phyloP scores from a whole-genome alignment of 1,284 basidiomycete genomes.

The Pterulicium gracile region DNA sequence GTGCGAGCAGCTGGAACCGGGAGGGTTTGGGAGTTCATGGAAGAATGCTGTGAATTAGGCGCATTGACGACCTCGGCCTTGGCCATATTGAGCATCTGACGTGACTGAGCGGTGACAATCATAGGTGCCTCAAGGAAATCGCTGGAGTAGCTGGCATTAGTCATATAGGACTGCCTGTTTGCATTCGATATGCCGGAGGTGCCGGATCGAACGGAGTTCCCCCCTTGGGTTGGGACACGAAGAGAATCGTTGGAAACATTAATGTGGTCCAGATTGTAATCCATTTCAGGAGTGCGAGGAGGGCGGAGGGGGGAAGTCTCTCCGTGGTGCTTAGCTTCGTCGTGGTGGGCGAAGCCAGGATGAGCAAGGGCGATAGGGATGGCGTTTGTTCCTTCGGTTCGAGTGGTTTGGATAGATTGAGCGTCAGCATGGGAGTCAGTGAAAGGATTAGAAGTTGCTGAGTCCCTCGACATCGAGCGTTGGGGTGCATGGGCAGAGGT shows the following conservation, averaged over 20 bases:
- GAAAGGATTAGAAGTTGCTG: conserved; percentile 55
- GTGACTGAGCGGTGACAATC: conserved; percentile 49
- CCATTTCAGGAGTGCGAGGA: conserved; percentile 45
- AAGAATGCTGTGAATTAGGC: conserved; percentile 27
- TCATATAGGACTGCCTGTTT: conserved; percentile 55
- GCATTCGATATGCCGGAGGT: conserved; percentile 25
- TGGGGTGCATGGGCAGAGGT: conserved; percentile 19
- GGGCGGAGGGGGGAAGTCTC: conserved; percentile 47
- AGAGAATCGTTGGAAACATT: conserved; percentile 46
- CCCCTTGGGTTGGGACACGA: conserved; percentile 22
- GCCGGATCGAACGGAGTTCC: conserved; percentile 43
- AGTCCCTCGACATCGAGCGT: conserved; percentile 18
- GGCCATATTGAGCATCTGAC: conserved; percentile 26
- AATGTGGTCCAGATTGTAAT: conserved; percentile 52
- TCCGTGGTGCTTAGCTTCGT: conserved; percentile 18
- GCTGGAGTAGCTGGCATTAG: conserved; percentile 62
- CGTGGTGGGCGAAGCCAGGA: conserved; percentile 32
- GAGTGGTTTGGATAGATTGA: conserved; percentile 68
- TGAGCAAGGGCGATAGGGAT: conserved; percentile 74
- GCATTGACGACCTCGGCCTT: conserved; percentile 71
- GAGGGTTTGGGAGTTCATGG: conserved; percentile 28
- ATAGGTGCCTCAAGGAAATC: conserved; percentile 74
- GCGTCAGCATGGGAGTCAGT: conserved; percentile 55
- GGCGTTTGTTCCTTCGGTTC: conserved; percentile 68
- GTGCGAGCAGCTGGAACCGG: conserved; percentile 29